Base-by-base conservation (phyloP, 192 early-diverging fungal species). In the Pilaira anomala region DNA sequence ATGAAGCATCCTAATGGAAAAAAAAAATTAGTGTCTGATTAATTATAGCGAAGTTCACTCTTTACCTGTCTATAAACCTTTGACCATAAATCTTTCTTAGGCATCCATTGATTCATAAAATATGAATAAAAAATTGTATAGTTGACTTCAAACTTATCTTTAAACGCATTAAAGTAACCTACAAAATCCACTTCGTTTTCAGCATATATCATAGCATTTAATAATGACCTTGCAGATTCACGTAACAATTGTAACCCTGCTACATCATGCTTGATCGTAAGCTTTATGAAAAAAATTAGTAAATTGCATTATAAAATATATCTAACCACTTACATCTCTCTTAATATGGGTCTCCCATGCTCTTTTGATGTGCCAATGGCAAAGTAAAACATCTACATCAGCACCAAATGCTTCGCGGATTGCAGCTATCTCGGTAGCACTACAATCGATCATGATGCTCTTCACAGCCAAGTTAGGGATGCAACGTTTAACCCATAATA, bases 291-390 rank as follows among this genome's bases (percentile, higher is more conserved):
- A 5, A 7, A 28, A 11, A 16, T 28, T 13, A 55, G 12, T 11
- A 55, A 3, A 1, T 28, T 55, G 7, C 9, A 33, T 33, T 33
- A n/a, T 18, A 33, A 36, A 13, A 24, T n/a, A 7, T 26, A 3
- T 53, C 12, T 22, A n/a, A n/a, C 30, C 16, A 33, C 29, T 55
- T 13, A 36, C 9, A 1, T 55, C 28, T 4, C 1, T 33, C 18
- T 40, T 56, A 8, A 56, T n/a, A 0, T 21, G 13, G 3, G 12
- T 19, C 11, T 39, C 54, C 33, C 54, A 56, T 7, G 54, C n/a
- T 33, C 54, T 26, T 16, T 56, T 40, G 3, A 59, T 59, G 26
- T 59, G 40, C 57, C 39, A 59, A 59, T 59, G 39, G 22, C 55
- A 58, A 13, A 58, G 42, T 3, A 58, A 1, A 1, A 19, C 4